Conservation (phyloP, 495 filamentous ascomycete species). For the Trichocladium antarcticum region DNA sequence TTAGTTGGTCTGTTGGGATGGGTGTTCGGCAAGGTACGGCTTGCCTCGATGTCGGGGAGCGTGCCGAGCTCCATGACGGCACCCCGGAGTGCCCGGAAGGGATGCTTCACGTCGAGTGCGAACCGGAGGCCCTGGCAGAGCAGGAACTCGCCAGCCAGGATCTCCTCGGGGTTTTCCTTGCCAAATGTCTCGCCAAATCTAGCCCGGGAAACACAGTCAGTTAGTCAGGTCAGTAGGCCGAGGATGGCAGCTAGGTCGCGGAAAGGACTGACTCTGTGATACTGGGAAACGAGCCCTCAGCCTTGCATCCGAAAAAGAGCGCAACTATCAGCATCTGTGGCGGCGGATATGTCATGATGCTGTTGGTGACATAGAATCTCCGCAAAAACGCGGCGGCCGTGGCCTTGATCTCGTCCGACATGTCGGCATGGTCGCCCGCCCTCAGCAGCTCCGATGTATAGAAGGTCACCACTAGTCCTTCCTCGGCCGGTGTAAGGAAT, state of each 20-base stretch:
- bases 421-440: constrained; percentile 62
- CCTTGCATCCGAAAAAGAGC: constrained; percentile 86
- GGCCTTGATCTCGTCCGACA: constrained; percentile 72
- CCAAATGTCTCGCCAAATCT: constrained; percentile 48
- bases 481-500: constrained; percentile 70
- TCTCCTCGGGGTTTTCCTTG: constrained; percentile 48
- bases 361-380: constrained; percentile 91
- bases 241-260: not conserved
- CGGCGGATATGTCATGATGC: constrained; percentile 87
- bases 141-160: constrained; percentile 82
- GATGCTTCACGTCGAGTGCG: constrained; percentile 84
- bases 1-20: constrained; percentile 8
- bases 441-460: constrained; percentile 65
- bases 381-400: constrained; percentile 87
- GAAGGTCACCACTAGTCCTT: constrained; percentile 66
- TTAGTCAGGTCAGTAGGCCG: not conserved
- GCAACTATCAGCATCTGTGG: constrained; percentile 74
- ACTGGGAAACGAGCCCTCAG: constrained; percentile 68
- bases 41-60: constrained; percentile 36
- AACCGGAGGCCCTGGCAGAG: constrained; percentile 89
- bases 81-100: constrained; percentile 76
- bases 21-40: constrained; percentile 10
- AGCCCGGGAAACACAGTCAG: constrained; percentile 6
- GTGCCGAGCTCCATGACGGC: constrained; percentile 65
- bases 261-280: constrained; percentile 47